Conservation (phyloP, 176 grass and related monocot species). For the Oryza nivara region DNA sequence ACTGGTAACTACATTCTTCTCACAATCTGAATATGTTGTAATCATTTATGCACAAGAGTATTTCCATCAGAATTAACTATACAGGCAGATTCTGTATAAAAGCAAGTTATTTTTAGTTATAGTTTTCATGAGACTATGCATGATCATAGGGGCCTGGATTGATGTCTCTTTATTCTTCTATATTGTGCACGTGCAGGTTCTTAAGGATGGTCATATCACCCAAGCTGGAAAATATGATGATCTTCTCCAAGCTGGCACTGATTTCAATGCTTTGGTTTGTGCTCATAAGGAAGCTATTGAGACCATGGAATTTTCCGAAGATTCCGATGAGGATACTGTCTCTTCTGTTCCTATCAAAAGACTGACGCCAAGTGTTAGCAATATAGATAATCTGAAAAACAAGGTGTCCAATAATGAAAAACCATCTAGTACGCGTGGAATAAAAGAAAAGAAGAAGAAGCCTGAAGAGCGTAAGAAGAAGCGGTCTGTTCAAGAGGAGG, state of each 20-base stretch:
- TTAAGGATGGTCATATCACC: constrained; percentile 86
- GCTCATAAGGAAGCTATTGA: constrained; percentile 96
- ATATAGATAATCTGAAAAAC: constrained; percentile 78
- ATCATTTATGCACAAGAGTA: neutral
- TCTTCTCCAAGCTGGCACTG: constrained; percentile 91
- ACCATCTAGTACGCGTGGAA: constrained; percentile 63
- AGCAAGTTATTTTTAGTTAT: constrained; percentile 11
- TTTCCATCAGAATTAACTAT: constrained; percentile 1
- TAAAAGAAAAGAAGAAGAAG: constrained; percentile 60
- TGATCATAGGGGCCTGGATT: neutral
- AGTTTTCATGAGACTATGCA: constrained; percentile 11
- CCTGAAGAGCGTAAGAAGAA: constrained; percentile 56
- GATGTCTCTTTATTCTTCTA: neutral
- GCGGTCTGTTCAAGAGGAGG: constrained; percentile 76
- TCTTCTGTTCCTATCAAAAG: constrained; percentile 64
- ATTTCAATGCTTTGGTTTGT: constrained; percentile 84
- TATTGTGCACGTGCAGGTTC: constrained; percentile 52
- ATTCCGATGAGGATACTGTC: constrained; percentile 55
- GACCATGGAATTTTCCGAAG: constrained; percentile 81
- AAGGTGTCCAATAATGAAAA: constrained; percentile 62
- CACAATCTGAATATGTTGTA: constrained; percentile 5
- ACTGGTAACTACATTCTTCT: constrained; percentile 56
- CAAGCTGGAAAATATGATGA: constrained; percentile 94
- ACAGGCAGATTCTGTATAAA: neutral
- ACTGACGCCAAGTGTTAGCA: constrained; percentile 72